Evolutionary conservation across 768 basidiomycete genomes (phyloP).

Genomic region (Suillus subaureus): DNA sequence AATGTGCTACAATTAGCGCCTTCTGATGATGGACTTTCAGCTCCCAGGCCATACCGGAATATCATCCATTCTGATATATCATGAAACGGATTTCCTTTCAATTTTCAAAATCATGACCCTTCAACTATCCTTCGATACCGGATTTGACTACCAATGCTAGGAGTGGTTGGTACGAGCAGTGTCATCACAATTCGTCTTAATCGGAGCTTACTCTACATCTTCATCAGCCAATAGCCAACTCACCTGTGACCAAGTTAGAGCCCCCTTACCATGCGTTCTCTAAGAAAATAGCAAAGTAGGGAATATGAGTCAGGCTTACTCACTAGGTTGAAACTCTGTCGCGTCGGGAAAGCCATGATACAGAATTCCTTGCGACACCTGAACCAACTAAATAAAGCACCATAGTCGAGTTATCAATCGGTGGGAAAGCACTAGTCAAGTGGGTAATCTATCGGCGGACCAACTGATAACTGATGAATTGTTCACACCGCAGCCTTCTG

Average conservation of each 20-base stretch:
- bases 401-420: background rate
- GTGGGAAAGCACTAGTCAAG: background rate
- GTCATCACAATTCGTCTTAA: background rate
- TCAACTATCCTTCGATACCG: background rate
- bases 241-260: background rate
- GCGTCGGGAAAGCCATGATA: background rate
- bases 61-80: no score
- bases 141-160: no score
- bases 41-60: background rate
- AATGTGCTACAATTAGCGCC: no score
- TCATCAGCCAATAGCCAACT: background rate
- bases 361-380: background rate
- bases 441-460: background rate
- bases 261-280: background rate
- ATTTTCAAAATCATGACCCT: background rate
- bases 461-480: background rate
- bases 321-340: no score
- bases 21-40: no score
- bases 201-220: background rate
- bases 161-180: no score
- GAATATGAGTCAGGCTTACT: background rate
- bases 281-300: background rate
- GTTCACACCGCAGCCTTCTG: background rate
- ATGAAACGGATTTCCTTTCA: background rate
- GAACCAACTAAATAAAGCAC: background rate